Percentiles rank a stretch among this genome's conserved stretches.
Conservation (phyloP, 2,329 filamentous ascomycete genomes). For the Epichloe gansuensis region DNA sequence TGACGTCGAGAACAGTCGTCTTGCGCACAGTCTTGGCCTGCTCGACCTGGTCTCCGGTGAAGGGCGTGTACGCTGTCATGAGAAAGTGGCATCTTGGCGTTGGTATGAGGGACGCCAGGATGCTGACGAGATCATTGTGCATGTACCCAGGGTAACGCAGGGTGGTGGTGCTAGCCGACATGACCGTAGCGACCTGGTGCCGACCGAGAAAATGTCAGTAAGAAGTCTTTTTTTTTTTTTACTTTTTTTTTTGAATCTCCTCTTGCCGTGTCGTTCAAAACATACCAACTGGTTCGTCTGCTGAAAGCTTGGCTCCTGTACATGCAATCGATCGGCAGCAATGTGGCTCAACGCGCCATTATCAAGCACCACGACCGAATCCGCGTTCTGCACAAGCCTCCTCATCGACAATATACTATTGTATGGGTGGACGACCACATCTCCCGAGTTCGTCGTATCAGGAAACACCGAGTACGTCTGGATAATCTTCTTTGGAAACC, state of each 20-base stretch:
- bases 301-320: constrained; percentile 89
- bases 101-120: constrained; percentile 88
- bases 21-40: constrained; percentile 96
- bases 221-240: not conserved
- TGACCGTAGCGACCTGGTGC: constrained; percentile 72
- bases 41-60: constrained; percentile 90
- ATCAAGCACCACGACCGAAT: constrained; percentile 93
- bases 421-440: constrained; percentile 96
- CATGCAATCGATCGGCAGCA: constrained; percentile 84
- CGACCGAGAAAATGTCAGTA: not conserved
- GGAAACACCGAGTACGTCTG: constrained; percentile 99
- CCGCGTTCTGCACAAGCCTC: constrained; percentile 84
- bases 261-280: not conserved
- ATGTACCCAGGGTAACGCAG: constrained; percentile 96
- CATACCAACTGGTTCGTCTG: constrained; percentile 88
- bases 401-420: constrained; percentile 91
- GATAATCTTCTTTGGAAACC: constrained; percentile 97
- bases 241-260: too few species aligned
- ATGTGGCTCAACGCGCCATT: constrained; percentile 91
- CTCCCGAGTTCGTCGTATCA: constrained; percentile 71
- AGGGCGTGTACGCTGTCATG: constrained; percentile 96
- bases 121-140: constrained; percentile 98
- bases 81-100: constrained; percentile 96
- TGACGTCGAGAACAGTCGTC: constrained; percentile 94
- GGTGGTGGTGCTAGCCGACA: constrained; percentile 95